Evolutionary conservation across 1,284 basidiomycete species (phyloP), one percentile per base, ranked within the genome.

Genomic region (Puccinia polysora): DNA sequence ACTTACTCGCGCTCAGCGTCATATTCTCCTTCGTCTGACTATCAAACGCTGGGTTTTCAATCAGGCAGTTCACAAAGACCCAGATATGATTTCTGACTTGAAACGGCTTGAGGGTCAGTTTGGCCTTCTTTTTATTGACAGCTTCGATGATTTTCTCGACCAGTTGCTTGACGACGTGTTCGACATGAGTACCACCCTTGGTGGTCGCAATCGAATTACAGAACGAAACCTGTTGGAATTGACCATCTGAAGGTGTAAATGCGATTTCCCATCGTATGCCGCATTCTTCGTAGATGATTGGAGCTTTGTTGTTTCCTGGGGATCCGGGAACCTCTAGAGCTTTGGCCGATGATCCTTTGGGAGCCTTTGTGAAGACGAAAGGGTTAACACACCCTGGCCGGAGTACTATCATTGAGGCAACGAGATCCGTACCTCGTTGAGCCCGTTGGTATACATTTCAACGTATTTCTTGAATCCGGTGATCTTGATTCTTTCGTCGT

Each of bases 21-120:
- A 98, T 82, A 7, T 88, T 91, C 81, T 99, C 96, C 83, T 99
- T 99, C 58, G 96, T 98, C 81, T 99, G 96, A 82, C 92, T 94
- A 84, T 99, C 95, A 81, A 99, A 99, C 0, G 94, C 91, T 8
- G 96, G 95, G 79, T 99, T 99, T 82, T 97, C 94, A 75, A 98
- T 89, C 75, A 97, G 84, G 25, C 91, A 88, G 78, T 98, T 98
- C 80, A 99, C 89, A 79, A 98, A 99, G 74, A 99, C 85, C 92
- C 92, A 96, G 86, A 98, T 92, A 79, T 99, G 94, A 79, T 90
- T 94, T 83, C 91, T 95, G 82, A 98, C 88, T 81, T 97, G 92
- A 73, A 87, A 86, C 12, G 91, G 85, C 81, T 97, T 97, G 78
- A 98, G 89, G 0, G 89, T 85, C 8, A 92, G 90, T 1, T 84